A percentile compares a stretch with the other conserved stretches of the same genome.
phyloP scores from a whole-genome alignment of 805 yeast genomes.

The Lachancea mirantina region DNA sequence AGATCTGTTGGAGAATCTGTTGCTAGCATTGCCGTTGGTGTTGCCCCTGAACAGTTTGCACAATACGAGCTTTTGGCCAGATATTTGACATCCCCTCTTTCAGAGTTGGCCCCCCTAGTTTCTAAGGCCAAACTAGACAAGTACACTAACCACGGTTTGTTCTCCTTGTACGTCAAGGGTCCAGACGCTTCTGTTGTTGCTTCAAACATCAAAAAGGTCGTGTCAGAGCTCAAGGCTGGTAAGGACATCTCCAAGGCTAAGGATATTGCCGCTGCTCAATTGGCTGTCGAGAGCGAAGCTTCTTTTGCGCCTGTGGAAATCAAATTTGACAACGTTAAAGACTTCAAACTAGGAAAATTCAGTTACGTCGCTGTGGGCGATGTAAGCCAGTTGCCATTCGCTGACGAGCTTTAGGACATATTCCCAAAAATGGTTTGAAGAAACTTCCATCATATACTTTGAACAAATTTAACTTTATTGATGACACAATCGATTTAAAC shows the following conservation, averaged over 20 bases:
- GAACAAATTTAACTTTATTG: too few relatives aligned
- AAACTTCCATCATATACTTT: too few relatives aligned
- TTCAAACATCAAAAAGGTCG: conserved; percentile 53
- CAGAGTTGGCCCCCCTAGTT: conserved; percentile 45
- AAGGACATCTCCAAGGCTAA: conserved; percentile 53
- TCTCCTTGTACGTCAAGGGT: conserved; percentile 62
- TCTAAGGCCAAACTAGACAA: conserved; percentile 47
- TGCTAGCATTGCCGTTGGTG: conserved; percentile 79
- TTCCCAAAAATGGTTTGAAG: too few relatives aligned
- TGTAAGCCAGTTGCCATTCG: conserved; percentile 76
- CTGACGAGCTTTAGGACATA: conserved; percentile 84
- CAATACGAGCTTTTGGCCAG: conserved; percentile 64
- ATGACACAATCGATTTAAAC: too few relatives aligned
- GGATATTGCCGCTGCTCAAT: conserved; percentile 41
- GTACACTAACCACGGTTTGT: conserved; percentile 76
- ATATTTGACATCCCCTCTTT: conserved; percentile 55
- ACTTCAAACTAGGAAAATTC: conserved; percentile 51
- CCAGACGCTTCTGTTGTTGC: conserved; percentile 51
- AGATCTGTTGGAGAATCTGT: conserved; percentile 59
- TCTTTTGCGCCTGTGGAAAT: conserved; percentile 31
- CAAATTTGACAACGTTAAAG: conserved; percentile 34
- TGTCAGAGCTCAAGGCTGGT: conserved; percentile 46
- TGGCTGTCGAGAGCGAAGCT: conserved; percentile 37
- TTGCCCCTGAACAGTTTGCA: conserved; percentile 54
- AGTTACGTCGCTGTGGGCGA: conserved; percentile 89